Base-by-base conservation (phyloP, 331 rosid species). In the Malus hybrid region DNA sequence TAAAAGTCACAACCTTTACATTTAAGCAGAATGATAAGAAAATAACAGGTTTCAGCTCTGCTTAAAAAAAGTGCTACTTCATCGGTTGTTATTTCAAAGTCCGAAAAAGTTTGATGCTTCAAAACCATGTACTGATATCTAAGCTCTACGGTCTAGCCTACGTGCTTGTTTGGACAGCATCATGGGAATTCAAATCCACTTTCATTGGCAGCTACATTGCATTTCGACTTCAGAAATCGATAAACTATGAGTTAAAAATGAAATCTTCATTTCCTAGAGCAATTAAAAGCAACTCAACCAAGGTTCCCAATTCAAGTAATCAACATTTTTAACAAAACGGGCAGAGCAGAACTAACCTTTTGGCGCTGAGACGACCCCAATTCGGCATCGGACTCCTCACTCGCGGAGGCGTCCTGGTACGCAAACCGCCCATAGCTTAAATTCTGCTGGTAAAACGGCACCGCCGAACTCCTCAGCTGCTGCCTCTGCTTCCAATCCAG, bases 361-460 rank as follows among this genome's bases (percentile, higher is more conserved):
- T 87, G 88, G 48, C 79, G 86, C 75, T 28, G 85, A 67, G 89
- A 48, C 65, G 76, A 72, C 48, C 69, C 86, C 19, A 76, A 44
- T 50, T 90, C 95, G 11, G 60, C 32, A 44, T 93, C 97, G 27
- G 96, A 88, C 1, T 93, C 98, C 7, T 91, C 97, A 67, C 90
- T 76, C 63, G 84, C 82, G 34, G 93, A 78, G 5, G n/a, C 75
- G 46, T 89, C 93, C 42, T 81, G 83, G 59, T 82, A 93, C 15
- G 98, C 94, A 59, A 83, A 86, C 74, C 90, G 91, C 7, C 97
- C 96, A 18, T 88, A 93, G 63, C 65, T 70, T 42, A 86, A 87
- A 71, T 32, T 77, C 57, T 81, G 88, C 71, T 85, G 88, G 74
- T 79, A 81, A 87, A 85, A 87, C 55, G 93, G 91, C 68, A 74